These are phyloP conservation scores for Prunus campanulata DNA, from an alignment of 306 rosid species.

Conservation along the genomic window DNA sequence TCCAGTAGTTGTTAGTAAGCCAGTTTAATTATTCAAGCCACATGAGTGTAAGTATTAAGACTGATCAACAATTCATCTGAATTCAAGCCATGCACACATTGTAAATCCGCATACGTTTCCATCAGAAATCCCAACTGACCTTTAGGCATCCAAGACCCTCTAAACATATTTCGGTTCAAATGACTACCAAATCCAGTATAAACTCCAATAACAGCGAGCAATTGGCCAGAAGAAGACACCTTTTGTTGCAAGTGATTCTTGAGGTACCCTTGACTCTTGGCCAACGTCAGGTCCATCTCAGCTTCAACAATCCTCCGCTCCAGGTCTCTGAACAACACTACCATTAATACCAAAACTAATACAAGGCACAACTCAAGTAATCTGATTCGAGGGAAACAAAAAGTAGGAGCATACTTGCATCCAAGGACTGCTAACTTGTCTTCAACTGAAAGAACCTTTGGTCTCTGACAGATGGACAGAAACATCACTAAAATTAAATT, in stretches of 20 bases:
- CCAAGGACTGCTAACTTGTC: conserved; percentile 84
- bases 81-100: not conserved
- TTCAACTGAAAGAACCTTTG: conserved; percentile 76
- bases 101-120: not conserved
- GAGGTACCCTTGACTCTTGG: conserved; percentile 95
- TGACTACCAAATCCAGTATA: conserved; percentile 94
- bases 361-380: not conserved
- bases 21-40: not conserved
- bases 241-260: conserved; percentile 49
- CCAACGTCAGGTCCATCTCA: conserved; percentile 90
- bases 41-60: not conserved
- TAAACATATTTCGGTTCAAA: conserved; percentile 65
- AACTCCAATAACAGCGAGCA: conserved; percentile 94
- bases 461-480: conserved; percentile 51
- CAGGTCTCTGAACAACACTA: conserved; percentile 52
- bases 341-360: not conserved
- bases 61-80: conserved; percentile 1
- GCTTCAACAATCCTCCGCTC: conserved; percentile 95
- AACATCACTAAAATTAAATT: not conserved
- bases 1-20: not conserved
- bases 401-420: conserved; percentile 55
- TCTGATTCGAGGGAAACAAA: not conserved
- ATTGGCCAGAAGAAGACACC: conserved; percentile 55
- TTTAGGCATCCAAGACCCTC: conserved; percentile 99
- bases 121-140: conserved; percentile 51